A percentile compares a stretch with the other conserved stretches of the same genome.
These are phyloP conservation scores for Cladosporium sp. DNA, from an alignment of 2,329 filamentous ascomycete species.

Conservation along the genomic window DNA sequence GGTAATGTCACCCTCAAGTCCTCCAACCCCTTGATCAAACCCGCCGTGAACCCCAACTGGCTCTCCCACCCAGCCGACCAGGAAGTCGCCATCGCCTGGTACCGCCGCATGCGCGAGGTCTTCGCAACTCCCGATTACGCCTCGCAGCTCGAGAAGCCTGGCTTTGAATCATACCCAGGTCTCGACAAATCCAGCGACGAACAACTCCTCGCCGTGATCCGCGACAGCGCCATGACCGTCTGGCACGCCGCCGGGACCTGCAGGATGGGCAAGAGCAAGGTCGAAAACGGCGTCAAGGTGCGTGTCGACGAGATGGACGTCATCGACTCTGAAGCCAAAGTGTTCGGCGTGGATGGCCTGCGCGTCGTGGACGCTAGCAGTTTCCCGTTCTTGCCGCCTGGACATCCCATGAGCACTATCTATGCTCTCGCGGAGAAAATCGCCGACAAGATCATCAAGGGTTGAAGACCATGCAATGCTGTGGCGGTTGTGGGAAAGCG, in stretches of 20 bases:
- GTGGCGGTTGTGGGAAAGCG: neutral
- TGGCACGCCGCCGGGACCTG: conserved; percentile 22
- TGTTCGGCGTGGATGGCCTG: conserved; percentile 26
- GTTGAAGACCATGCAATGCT: neutral
- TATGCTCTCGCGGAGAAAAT: conserved; percentile 19
- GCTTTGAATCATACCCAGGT: conserved; percentile 33
- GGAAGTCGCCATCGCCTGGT: conserved; percentile 35
- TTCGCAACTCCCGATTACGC: conserved; percentile 15
- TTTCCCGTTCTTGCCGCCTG: conserved; percentile 29
- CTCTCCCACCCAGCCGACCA: conserved; percentile 36
- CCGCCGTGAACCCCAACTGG: conserved; percentile 40
- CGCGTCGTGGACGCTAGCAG: conserved; percentile 29
- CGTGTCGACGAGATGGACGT: conserved; percentile 25
- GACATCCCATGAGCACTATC: conserved; percentile 31
- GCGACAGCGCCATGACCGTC: conserved; percentile 14
- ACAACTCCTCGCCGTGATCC: conserved; percentile 17
- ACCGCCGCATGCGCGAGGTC: conserved; percentile 35
- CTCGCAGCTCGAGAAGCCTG: neutral
- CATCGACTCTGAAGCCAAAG: conserved; percentile 25
- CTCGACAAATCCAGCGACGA: conserved; percentile 17
- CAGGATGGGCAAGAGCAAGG: conserved; percentile 25
- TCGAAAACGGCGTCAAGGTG: conserved; percentile 2
- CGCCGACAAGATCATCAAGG: conserved; percentile 12
- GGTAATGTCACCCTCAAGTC: conserved; percentile 39
- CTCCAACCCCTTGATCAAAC: conserved; percentile 30